Evolutionary conservation across 306 rosid genomes (phyloP), one percentile per base, ranked within the genome.

Genomic region (Glycine soja): DNA sequence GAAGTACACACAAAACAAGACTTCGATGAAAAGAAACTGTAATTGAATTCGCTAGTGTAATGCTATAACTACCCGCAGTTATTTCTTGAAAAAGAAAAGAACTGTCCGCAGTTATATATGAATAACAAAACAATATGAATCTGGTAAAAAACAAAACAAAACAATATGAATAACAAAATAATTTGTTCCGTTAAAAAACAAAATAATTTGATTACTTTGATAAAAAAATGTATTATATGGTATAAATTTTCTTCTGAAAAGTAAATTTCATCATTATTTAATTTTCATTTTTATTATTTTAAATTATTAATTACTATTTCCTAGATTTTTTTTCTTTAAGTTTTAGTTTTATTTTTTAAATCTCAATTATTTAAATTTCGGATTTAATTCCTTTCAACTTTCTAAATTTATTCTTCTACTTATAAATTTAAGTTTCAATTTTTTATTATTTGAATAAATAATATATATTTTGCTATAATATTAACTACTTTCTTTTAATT

Each of bases 21-120:
- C 4, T 52, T 70, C 24, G 11, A 70, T 19, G 75, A 70, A 68
- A 46, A 46, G 56, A 69, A 45, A 16, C 57, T 69, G 57, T 10
- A 69, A 4, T 43, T 46, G 57, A 69, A 46, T 10, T 45, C 16
- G 13, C 5, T 3, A 9, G 53, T 9, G 73, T 4, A 43, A 43
- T 42, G 32, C 14, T 57, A 57, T 51, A 51, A 24, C 30, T 24
- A 24, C 30, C 30, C 2, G 30, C 30, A 24, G 30, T 24, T 24
- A 24, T 24, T 24, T 24, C 30, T 24, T 1, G 30, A 24, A 24
- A 24, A 24, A 24, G 30, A 24, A 24, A 24, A 24, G 2, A 24
- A 50, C 6, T 50, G 11, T n/a, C 54, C 14, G 2, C 14, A 12
- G 52, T 47, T 47, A 47, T 10, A 7, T 43, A 11, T 3, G 5